These are phyloP conservation scores for Talaromyces trachyspermus DNA, from an alignment of 495 filamentous ascomycete genomes.

Conservation along the genomic window DNA sequence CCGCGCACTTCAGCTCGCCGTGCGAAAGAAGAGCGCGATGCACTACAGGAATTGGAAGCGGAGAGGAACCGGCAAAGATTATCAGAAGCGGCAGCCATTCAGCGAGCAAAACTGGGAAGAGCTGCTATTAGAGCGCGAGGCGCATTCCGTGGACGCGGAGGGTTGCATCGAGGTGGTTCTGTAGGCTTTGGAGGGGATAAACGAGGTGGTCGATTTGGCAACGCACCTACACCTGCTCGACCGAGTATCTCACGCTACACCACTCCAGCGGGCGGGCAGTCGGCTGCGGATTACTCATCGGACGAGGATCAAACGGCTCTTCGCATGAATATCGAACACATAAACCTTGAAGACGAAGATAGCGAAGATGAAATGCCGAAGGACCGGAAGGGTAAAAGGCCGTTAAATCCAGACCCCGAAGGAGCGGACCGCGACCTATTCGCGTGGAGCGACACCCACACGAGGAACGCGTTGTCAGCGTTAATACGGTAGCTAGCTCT, in stretches of 20 bases:
- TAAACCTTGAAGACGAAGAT: slow-evolving; percentile 39
- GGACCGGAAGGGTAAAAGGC: slow-evolving; percentile 34
- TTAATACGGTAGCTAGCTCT: slow-evolving; percentile 46
- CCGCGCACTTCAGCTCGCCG: slow-evolving; percentile 40
- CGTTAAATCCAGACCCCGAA: too few species aligned
- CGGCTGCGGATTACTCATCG: slow-evolving; percentile 25
- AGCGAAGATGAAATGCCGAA: slow-evolving; percentile 18
- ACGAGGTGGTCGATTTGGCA: slow-evolving; percentile 16
- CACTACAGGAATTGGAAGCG: slow-evolving; percentile 39
- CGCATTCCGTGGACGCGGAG: slow-evolving; percentile 27
- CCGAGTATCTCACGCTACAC: slow-evolving; percentile 18
- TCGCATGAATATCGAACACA: slow-evolving; percentile 43
- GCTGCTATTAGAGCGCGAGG: slow-evolving; percentile 19
- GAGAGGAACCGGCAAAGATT: slow-evolving; percentile 38
- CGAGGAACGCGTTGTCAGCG: slow-evolving; percentile 39
- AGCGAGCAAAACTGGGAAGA: slow-evolving; percentile 25
- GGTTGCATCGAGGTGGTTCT: slow-evolving; percentile 16
- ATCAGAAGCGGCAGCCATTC: slow-evolving; percentile 35
- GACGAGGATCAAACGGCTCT: slow-evolving; percentile 36
- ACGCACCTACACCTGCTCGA: slow-evolving; percentile 18
- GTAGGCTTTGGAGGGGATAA: slow-evolving; percentile 11
- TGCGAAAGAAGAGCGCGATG: slow-evolving; percentile 47
- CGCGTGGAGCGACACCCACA: slow-evolving; percentile 45
- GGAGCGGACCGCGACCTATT: slow-evolving; percentile 38
- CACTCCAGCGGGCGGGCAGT: not conserved